Evolutionary conservation across 495 filamentous ascomycete species (phyloP).

Genomic region (Halenospora varia): DNA sequence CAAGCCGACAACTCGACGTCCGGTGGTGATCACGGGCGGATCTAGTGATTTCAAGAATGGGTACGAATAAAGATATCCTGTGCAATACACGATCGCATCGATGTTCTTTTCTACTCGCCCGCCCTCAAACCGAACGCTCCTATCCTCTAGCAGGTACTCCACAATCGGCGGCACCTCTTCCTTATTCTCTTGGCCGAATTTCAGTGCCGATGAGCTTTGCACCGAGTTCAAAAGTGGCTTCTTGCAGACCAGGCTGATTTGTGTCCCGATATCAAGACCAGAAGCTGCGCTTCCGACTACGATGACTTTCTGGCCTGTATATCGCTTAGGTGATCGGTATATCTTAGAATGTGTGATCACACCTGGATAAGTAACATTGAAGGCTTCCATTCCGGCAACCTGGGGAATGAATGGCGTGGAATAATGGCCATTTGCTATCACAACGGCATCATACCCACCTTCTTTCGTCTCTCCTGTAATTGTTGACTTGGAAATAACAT

Average conservation of each 20-base stretch:
- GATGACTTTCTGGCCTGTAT: conserved; percentile 45
- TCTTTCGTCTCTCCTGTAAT: conserved; percentile 35
- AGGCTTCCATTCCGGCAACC: conserved; percentile 51
- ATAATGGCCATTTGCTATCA: conserved; percentile 84
- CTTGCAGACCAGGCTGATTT: conserved; percentile 53
- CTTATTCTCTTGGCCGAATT: conserved; percentile 30
- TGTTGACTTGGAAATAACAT: conserved; percentile 48
- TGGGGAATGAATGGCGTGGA: conserved; percentile 65
- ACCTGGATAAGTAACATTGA: conserved; percentile 56
- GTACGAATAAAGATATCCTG: conserved; percentile 68
- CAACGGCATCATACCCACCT: conserved; percentile 68
- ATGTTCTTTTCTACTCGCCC: conserved; percentile 52
- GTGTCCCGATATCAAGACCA: conserved; percentile 73
- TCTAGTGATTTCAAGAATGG: conserved; percentile 62
- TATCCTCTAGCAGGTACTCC: conserved; percentile 45
- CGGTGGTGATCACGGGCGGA: conserved; percentile 59
- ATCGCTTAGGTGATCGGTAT: conserved; percentile 60
- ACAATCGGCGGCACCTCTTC: conserved; percentile 55
- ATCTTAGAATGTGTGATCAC: conserved; percentile 77
- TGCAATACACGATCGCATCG: conserved; percentile 68
- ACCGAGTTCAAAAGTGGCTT: conserved; percentile 33
- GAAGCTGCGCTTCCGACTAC: conserved; percentile 78
- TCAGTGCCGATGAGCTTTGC: conserved; percentile 4
- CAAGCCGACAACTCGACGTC: conserved; percentile 60
- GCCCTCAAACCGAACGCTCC: conserved; percentile 50